These are phyloP conservation scores for Leccinum incarnatum DNA, from an alignment of 768 basidiomycete genomes.

Conservation along the genomic window DNA sequence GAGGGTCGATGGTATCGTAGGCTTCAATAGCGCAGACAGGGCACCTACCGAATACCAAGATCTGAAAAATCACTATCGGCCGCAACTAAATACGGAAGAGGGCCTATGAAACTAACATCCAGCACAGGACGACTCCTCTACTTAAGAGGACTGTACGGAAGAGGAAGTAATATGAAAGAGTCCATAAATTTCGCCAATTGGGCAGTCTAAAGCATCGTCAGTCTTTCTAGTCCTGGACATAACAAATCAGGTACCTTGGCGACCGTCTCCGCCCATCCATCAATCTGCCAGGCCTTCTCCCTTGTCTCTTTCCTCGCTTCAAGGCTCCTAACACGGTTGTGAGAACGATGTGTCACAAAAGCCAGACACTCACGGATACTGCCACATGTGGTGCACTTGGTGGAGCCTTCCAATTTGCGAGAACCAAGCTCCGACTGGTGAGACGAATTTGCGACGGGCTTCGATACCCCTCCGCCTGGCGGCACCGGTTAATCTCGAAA, in stretches of 20 bases:
- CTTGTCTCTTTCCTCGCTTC: slow-evolving; percentile 79
- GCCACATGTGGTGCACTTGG: slow-evolving; percentile 96
- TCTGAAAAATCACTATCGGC: neutral
- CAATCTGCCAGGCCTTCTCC: slow-evolving; percentile 90
- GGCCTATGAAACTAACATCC: neutral
- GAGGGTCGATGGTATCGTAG: neutral
- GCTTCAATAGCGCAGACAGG: neutral
- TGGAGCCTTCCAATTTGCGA: slow-evolving; percentile 82
- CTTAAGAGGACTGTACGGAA: slow-evolving; percentile 84
- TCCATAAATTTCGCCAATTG: slow-evolving; percentile 87
- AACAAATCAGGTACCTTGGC: slow-evolving; percentile 59
- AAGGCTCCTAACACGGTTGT: slow-evolving; percentile 49
- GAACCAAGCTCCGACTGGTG: slow-evolving; percentile 90
- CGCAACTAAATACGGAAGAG: neutral
- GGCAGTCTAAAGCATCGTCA: slow-evolving; percentile 62
- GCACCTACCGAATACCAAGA: neutral
- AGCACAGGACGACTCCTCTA: slow-evolving; percentile 31
- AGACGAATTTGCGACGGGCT: slow-evolving; percentile 82
- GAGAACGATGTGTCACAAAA: slow-evolving; percentile 10
- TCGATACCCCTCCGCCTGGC: slow-evolving; percentile 90
- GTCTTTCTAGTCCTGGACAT: neutral
- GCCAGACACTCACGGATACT: slow-evolving; percentile 70
- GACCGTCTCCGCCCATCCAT: slow-evolving; percentile 95
- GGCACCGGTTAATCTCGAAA: slow-evolving; percentile 7
- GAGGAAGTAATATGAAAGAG: slow-evolving; percentile 74